Percentiles rank a stretch among this genome's conserved stretches.
Conservation (phyloP, 495 filamentous ascomycete genomes). For the Daldinia loculata region DNA sequence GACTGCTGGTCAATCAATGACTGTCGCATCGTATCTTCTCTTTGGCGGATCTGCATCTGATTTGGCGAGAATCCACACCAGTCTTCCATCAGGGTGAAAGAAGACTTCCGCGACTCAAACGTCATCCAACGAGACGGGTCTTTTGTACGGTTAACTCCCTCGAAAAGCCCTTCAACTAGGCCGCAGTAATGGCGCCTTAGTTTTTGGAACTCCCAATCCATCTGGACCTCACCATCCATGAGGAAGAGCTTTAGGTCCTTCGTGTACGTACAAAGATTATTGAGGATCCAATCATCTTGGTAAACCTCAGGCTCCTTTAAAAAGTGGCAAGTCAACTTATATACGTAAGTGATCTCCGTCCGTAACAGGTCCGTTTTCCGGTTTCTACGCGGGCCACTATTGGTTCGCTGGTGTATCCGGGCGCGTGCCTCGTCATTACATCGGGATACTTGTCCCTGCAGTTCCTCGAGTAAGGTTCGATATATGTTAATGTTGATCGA, state of each 20-base stretch:
- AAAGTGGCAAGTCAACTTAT: conserved; percentile 92
- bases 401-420: conserved; percentile 82
- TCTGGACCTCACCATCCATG: conserved; percentile 92
- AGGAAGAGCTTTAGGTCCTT: conserved; percentile 93
- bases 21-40: conserved; percentile 89
- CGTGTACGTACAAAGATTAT: conserved; percentile 87
- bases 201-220: conserved; percentile 95
- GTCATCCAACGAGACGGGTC: conserved; percentile 93
- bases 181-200: conserved; percentile 93
- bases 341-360: conserved; percentile 94
- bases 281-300: conserved; percentile 90
- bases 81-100: conserved; percentile 96
- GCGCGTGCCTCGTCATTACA: conserved; percentile 90
- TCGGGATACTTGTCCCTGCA: conserved; percentile 80
- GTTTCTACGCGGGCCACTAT: conserved; percentile 77
- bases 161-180: conserved; percentile 89
- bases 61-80: conserved; percentile 99
- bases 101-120: conserved; percentile 91
- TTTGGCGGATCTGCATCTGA: conserved; percentile 77
- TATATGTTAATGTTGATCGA: conserved; percentile 98
- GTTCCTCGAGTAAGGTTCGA: conserved; percentile 85
- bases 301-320: conserved; percentile 80
- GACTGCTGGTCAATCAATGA: conserved; percentile 71
- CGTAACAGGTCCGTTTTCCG: conserved; percentile 84
- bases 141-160: conserved; percentile 85